Base-by-base conservation (phyloP, 202 grass and related monocot species). In the Musa balbisiana region DNA sequence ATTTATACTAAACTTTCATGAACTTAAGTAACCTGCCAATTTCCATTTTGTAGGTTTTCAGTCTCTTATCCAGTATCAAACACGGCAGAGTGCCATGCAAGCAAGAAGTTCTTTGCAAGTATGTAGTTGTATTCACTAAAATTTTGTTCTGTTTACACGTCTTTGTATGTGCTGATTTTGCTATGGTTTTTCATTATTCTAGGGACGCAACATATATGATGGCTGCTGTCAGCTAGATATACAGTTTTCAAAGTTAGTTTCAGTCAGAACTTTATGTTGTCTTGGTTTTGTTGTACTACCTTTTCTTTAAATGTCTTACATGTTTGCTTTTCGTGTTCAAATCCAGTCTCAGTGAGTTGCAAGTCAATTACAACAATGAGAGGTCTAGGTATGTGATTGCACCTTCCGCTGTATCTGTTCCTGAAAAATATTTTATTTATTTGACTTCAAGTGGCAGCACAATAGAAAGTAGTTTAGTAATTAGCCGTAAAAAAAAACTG, bases 171-270 rank as follows among this genome's bases (percentile, higher is more conserved):
- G 16, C 15, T 70, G 43, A 70, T 70, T 69, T n/a, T 16, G 43
- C 5, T 69, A 51, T 70, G 24, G 14, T 70, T 27, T 51, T 1
- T 20, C 51, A 74, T 52, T 23, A 76, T 25, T 54, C 55, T 26
- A 99, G 91, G 88, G 86, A 72, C 88, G 95, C 73, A 99, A 99
- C 76, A 91, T 99, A 88, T 93, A 99, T 85, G 95, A 99, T 85
- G 95, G 95, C 80, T 99, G 95, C 85, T 99, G 95, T 82, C 91
- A 99, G 82, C 91, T 99, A 80, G 95, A 99, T 70, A 90, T 93
- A 80, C 90, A 93, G 72, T 93, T 85, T 78, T 93, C 90, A 29
- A 93, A 93, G 90, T 93, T 83, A 84, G 87, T 52, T 55, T 26
- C 64, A 12, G 78, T 62, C 19, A 20, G 13, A 54, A 49, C 67